A percentile compares a stretch with the other conserved stretches of the same genome.
These are phyloP conservation scores for Fragaria nilgerrensis DNA, from an alignment of 306 rosid genomes.

Conservation along the genomic window DNA sequence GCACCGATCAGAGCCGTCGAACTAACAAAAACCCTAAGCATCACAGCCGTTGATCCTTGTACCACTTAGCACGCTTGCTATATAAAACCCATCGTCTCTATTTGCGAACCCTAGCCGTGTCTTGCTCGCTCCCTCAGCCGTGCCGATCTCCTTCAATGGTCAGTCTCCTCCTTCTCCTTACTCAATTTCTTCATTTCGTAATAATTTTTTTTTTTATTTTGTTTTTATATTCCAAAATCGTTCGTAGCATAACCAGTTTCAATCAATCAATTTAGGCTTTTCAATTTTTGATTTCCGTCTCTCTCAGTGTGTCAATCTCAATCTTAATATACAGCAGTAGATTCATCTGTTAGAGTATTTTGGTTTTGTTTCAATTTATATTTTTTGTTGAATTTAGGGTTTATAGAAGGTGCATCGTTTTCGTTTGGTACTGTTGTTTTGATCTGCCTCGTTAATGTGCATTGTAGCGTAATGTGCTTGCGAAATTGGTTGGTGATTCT, in stretches of 20 bases:
- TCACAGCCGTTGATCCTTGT: slow-evolving; percentile 4
- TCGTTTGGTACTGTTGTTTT: background rate
- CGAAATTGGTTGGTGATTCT: background rate
- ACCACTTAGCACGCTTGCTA: background rate
- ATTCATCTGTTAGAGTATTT: background rate
- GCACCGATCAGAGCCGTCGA: background rate
- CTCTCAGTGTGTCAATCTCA: background rate
- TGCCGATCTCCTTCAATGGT: slow-evolving; percentile 15
- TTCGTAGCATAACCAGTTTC: background rate
- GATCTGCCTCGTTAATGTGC: background rate
- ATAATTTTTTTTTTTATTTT: background rate
- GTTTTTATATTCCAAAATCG: background rate
- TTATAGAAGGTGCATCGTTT: background rate
- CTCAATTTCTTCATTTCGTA: background rate
- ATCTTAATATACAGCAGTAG: background rate
- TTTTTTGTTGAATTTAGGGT: background rate
- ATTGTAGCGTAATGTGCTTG: background rate
- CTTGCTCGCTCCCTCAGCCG: background rate
- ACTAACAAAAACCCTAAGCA: background rate
- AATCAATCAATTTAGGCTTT: background rate
- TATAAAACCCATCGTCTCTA: background rate
- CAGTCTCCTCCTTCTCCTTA: background rate
- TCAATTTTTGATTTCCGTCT: background rate
- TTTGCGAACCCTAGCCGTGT: background rate
- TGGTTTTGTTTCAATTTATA: background rate